These are phyloP conservation scores for Rhodotorula glutinis DNA, from an alignment of 1,284 basidiomycete species.

Conservation along the genomic window DNA sequence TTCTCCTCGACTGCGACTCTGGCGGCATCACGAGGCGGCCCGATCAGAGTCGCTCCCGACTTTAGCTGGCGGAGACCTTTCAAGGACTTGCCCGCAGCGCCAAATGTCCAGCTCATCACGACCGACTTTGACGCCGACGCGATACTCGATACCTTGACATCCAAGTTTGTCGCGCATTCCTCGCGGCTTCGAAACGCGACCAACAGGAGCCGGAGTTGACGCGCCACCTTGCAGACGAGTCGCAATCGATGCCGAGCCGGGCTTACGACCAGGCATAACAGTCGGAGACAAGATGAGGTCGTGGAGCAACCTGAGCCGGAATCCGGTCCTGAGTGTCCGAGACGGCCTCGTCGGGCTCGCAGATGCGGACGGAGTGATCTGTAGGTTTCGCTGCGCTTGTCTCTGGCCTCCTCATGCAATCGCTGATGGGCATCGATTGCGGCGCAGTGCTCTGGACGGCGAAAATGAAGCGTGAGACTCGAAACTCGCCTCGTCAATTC, in stretches of 20 bases:
- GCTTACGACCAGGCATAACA: neutral
- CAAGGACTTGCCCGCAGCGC: neutral
- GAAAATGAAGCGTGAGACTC: conserved; percentile 7
- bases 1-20: neutral
- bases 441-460: neutral
- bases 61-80: conserved; percentile 3
- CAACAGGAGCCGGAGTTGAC: neutral
- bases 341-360: neutral
- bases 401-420: no score
- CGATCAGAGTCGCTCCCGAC: conserved; percentile 1
- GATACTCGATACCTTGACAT: neutral
- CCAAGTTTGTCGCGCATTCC: neutral
- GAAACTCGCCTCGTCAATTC: neutral
- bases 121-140: conserved; percentile 7
- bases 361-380: neutral
- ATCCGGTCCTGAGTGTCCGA: neutral
- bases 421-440: no score
- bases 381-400: neutral
- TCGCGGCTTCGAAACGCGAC: neutral
- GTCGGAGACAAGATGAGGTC: neutral
- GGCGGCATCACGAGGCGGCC: neutral
- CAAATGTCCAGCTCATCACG: neutral
- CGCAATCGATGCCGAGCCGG: neutral
- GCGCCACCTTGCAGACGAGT: neutral
- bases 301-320: neutral